Percentiles rank a stretch among this genome's conserved stretches.
These are phyloP conservation scores for Thalassiosira hispida DNA, from an alignment of 352 stramenopile genomes.

Conservation along the genomic window DNA sequence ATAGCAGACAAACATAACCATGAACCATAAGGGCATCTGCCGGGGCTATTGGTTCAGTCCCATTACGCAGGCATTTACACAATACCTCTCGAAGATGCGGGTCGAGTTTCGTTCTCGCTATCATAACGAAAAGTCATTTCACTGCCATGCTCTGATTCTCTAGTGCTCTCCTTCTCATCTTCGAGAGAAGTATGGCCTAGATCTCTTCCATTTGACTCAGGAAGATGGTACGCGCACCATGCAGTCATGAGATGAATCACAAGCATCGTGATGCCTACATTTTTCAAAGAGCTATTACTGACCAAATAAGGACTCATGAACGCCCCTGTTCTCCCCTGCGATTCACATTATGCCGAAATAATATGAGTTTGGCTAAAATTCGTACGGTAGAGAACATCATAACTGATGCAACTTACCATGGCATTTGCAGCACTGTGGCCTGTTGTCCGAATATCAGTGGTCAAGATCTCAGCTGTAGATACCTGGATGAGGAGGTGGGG, in stretches of 20 bases:
- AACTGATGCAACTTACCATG: slow-evolving; percentile 5
- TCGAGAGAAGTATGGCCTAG: slow-evolving; percentile 40
- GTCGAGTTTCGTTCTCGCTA: neutral
- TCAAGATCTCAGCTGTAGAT: slow-evolving; percentile 74
- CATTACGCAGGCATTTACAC: slow-evolving; percentile 13
- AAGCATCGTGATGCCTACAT: slow-evolving; percentile 69
- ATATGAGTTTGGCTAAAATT: no score
- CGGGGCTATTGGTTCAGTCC: no score
- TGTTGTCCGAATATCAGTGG: slow-evolving; percentile 68
- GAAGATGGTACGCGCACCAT: slow-evolving; percentile 30
- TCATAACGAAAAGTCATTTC: slow-evolving; percentile 41
- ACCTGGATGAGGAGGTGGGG: no score
- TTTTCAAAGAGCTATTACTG: slow-evolving; percentile 33
- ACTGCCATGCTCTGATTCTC: slow-evolving; percentile 14
- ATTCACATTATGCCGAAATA: no score
- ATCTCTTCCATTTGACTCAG: slow-evolving; percentile 55
- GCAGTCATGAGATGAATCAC: slow-evolving; percentile 65
- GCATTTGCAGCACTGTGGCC: slow-evolving; percentile 76
- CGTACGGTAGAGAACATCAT: no score
- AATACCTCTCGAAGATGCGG: slow-evolving; percentile 8
- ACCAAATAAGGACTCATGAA: slow-evolving; percentile 71
- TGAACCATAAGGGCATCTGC: no score
- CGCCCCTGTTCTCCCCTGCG: slow-evolving; percentile 48
- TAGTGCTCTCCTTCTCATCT: slow-evolving; percentile 1
- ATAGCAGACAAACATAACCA: no score